Percentiles rank a stretch among this genome's conserved stretches.
Evolutionary conservation across 305 asterid genomes (phyloP).

Genomic region (Solanum hybrid): DNA sequence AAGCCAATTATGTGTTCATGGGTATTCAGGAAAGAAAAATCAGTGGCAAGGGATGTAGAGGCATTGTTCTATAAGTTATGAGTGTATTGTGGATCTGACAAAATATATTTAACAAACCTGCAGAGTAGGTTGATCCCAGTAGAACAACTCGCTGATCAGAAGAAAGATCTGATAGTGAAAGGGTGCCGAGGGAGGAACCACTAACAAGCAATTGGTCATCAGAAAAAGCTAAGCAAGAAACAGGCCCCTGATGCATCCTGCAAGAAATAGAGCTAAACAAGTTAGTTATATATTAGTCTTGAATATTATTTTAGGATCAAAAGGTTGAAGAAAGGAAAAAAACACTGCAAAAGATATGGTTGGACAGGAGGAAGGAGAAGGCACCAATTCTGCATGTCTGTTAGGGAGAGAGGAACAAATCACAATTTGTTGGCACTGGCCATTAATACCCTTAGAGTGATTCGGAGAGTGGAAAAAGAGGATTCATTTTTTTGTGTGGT

Average conservation of each 20-base stretch:
- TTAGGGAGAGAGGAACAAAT: neutral
- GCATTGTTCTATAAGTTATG: neutral
- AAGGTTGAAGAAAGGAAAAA: neutral
- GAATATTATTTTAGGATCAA: neutral
- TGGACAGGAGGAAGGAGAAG: neutral
- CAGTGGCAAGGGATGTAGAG: neutral
- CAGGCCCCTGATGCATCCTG: conserved; percentile 87
- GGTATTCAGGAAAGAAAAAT: neutral
- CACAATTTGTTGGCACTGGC: neutral
- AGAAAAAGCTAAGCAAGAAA: conserved; percentile 55
- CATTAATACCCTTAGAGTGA: neutral
- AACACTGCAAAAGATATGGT: neutral
- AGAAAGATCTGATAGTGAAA: conserved; percentile 82
- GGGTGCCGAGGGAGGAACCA: conserved; percentile 78
- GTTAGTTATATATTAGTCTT: neutral
- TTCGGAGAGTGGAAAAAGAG: neutral
- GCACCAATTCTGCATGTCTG: neutral
- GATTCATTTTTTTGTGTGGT: neutral
- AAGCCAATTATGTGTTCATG: neutral
- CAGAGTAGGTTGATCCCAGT: conserved; percentile 37
- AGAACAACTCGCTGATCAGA: conserved; percentile 69
- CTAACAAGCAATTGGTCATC: conserved; percentile 78
- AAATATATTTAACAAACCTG: conserved; percentile 38
- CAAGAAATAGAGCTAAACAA: conserved; percentile 9
- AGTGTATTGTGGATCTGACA: neutral